Base-by-base conservation (phyloP, 805 yeast species). In the Candida arabinofermentans region DNA sequence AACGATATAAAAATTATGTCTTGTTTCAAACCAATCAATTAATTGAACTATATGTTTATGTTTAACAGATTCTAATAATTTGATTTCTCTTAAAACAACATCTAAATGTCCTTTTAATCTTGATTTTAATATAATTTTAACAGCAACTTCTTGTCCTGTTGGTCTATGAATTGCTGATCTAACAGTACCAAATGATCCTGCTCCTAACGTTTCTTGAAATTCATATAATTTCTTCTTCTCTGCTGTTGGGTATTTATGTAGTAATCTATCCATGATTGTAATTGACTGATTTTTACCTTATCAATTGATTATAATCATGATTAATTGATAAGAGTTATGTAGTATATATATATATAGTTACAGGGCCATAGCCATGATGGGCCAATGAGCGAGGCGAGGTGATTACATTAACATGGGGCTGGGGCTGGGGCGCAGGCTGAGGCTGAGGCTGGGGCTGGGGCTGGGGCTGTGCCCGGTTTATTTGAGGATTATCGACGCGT, bases 161-260 rank as follows among this genome's bases (percentile, higher is more conserved):
- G 45, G 54, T 49, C 64, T 65, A 37, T 46, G 46, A 26, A 66
- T 54, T 2, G 96, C 98, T 48, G 77, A 75, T 52, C 96, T 74
- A 3, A 91, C 98, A 2, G 91, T 83, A 30, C 99, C 98, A 64
- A 88, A 93, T 1, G 95, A 79, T 5, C 99, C 98, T 0, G 97
- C 97, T 8, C 98, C 98, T 10, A 90, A 66, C 0, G 96, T 87
- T 45, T 77, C 78, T 10, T 90, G 91, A 60, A 89, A 86, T 8
- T 81, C 76, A 56, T 87, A 90, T 45, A 76, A 71, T 36, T 72
- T 62, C 64, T 88, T 87, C 55, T 86, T 76, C 32, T 71, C 49
- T 3, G 42, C 37, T 12, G 42, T 32, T 27, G 52, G 52, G 30
- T 40, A 47, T 27, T 37, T 45, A 14, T 45, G 42, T 21, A 51